A percentile compares a stretch with the other conserved stretches of the same genome.
phyloP scores from a whole-genome alignment of 1,284 basidiomycete species.

The Marasmius tenuissimus region DNA sequence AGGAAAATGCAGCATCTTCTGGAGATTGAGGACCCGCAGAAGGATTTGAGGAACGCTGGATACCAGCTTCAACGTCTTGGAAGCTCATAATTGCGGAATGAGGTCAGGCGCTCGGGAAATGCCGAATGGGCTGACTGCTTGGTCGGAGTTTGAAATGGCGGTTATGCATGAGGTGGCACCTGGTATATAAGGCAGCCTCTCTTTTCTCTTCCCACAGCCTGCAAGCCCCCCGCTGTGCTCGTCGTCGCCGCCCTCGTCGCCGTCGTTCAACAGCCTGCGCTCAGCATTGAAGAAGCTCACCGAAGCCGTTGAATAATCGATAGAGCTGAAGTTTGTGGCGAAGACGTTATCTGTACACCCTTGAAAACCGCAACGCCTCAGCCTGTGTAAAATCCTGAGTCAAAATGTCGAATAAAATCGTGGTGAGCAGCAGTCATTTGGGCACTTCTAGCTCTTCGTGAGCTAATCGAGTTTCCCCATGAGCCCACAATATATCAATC shows the following conservation, averaged over 20 bases:
- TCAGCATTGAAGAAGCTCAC: constrained; percentile 8
- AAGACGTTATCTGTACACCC: too few species aligned
- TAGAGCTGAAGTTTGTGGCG: too few species aligned
- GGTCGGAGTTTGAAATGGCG: neutral
- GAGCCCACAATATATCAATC: constrained; percentile 91
- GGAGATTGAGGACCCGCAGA: constrained; percentile 52
- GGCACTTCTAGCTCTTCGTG: constrained; percentile 42
- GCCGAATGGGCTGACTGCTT: neutral
- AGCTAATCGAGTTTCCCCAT: constrained; percentile 54
- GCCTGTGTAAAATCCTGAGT: constrained; percentile 30
- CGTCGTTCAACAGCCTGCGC: constrained; percentile 12
- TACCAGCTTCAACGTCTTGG: constrained; percentile 74
- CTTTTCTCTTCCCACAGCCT: constrained; percentile 30
- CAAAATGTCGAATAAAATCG: constrained; percentile 85
- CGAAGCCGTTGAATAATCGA: neutral
- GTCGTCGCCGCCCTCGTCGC: constrained; percentile 17
- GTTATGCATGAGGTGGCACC: neutral
- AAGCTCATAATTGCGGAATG: constrained; percentile 60
- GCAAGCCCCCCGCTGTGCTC: constrained; percentile 28
- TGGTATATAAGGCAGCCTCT: constrained; percentile 45
- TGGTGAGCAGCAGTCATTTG: constrained; percentile 77
- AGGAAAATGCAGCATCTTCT: constrained; percentile 74
- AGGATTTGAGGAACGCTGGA: constrained; percentile 41
- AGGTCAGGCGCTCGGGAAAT: neutral
- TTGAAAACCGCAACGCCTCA: constrained; percentile 22